Base-by-base conservation (phyloP, 306 rosid species). In the Clitoria ternatea region DNA sequence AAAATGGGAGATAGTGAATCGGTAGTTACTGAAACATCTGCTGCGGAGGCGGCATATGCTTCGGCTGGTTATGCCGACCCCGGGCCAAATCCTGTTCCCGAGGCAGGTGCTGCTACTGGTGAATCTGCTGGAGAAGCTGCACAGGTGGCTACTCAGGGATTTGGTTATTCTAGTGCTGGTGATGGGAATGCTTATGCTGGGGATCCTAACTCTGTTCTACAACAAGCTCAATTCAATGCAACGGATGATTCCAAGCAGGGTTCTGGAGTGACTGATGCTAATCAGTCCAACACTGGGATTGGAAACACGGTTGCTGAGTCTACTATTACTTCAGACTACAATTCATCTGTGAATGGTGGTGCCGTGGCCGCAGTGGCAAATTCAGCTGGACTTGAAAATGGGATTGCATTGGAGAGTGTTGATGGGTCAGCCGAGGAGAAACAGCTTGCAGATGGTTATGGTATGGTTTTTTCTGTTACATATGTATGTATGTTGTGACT, bases 1-100 rank as follows among this genome's bases (percentile, higher is more conserved):
- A 80, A 74, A 5, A 87, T 90, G 98, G 96, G 85, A 43, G 95
- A 89, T 64, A 89, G 87, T 18, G 97, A 94, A 80, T 49, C 89
- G 18, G 86, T 82, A 32, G 81, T 75, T 67, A 78, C 92, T 6
- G 88, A 90, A 78, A 48, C 85, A 60, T 68, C 92, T 76, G 77
- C 73, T 17, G 81, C 75, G 43, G 78, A 68, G 30, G 73, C 73
- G 30, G 73, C 73, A 2, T 86, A 81, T 72, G 75, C 77, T 59
- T 35, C 88, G 6, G 50, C 80, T 22, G 97, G 82, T 70, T 79
- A 76, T 61, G 81, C 80, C 7, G 96, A 89, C 56, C 57, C 79
- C 17, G 67, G 50, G 18, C 37, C 77, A 4, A 68, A 80, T 69
- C 65, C 82, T 24, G 67, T 14, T 77, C 82, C 79, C 0, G 86